phyloP scores from a whole-genome alignment of 352 stramenopile genomes.

The Globisporangium spiculum region DNA sequence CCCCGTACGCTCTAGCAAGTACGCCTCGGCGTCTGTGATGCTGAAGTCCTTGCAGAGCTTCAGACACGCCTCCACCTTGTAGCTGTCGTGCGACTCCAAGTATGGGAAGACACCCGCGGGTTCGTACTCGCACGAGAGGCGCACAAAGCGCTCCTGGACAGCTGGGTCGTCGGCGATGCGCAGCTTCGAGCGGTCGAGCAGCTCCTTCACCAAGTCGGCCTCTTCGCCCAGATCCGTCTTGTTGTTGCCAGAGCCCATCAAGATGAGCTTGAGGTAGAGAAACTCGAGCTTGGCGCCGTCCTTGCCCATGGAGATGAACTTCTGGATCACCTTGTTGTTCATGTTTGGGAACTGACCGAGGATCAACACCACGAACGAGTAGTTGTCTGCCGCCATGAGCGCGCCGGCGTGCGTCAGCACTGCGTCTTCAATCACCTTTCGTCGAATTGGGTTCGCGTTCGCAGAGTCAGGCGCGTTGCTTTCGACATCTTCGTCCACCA shows the following conservation, averaged over 20 bases:
- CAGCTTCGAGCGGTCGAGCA: constrained; percentile 79
- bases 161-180: constrained; percentile 77
- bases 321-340: constrained; percentile 85
- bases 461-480: constrained; percentile 20
- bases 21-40: constrained; percentile 88
- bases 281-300: constrained; percentile 77
- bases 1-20: constrained; percentile 91
- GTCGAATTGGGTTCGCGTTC: constrained; percentile 34
- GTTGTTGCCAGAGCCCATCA: constrained; percentile 56
- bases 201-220: constrained; percentile 71
- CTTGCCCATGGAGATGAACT: constrained; percentile 81
- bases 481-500: constrained; percentile 40
- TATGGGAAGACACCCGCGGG: constrained; percentile 75
- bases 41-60: constrained; percentile 83
- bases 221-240: constrained; percentile 63
- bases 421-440: constrained; percentile 76
- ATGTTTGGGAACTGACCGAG: constrained; percentile 82
- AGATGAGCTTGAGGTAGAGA: constrained; percentile 73
- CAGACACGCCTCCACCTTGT: constrained; percentile 83
- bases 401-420: constrained; percentile 67
- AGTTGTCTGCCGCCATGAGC: constrained; percentile 88
- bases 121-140: constrained; percentile 77
- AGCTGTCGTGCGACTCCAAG: constrained; percentile 82
- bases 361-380: constrained; percentile 86
- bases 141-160: constrained; percentile 83